Base-by-base conservation (phyloP, 495 filamentous ascomycete species). In the Pyrenopolyporus hunteri region DNA sequence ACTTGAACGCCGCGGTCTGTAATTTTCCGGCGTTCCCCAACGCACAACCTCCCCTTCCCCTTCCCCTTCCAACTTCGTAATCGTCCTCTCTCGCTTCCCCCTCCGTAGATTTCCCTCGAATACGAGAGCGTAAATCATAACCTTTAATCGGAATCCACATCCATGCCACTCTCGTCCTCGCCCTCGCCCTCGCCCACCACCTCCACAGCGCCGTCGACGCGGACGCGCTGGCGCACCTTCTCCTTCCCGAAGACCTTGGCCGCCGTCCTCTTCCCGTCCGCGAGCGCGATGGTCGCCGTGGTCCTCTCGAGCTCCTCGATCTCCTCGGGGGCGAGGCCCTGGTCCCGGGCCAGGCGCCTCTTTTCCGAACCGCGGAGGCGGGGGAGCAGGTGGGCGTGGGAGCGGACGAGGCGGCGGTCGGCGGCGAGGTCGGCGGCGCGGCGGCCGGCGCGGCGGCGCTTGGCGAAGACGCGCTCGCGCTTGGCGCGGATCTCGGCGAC, bases 401-500 rank as follows among this genome's bases (percentile, higher is more conserved):
- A 84, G 63, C 86, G 89, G 52, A 98, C 93, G 57, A 98, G 80
- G 81, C 90, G 93, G 73, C 90, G 80, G 76, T 97, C 87, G 48
- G 81, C 80, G 69, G 86, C 89, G 59, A 87, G 78, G 78, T 93
- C 86, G 70, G 84, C 82, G 75, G 88, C 89, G 74, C 89, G 85
- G 73, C 94, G 95, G 68, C 94, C 93, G 37, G 85, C 86, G 89
- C 97, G 89, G 56, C 95, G 86, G 59, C 88, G 86, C 83, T 90
- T 93, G 80, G 95, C 96, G 79, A 97, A 96, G 44, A 85, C 85
- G 64, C 90, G 82, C 82, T 98, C 93, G 67, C 94, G 83, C 69
- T 86, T 83, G 45, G 81, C 73, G 39, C 91, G 83, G 74, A 98
- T 95, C 80, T 98, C 92, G 70, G 83, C 78, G 62, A 98, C 87